Base-by-base conservation (phyloP, 176 grass and related monocot species). In the Chloris gayana region DNA sequence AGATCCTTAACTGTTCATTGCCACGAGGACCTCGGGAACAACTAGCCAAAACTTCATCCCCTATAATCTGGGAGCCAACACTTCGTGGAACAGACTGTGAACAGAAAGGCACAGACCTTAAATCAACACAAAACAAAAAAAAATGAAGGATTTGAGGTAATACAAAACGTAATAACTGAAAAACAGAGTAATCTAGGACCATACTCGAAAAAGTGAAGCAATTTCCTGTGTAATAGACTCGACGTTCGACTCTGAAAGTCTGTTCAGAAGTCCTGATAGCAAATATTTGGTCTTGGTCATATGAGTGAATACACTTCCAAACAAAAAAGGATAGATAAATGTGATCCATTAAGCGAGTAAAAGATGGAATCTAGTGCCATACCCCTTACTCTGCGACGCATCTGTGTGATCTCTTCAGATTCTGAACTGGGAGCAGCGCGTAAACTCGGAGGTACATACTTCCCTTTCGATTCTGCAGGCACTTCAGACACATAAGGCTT, bases 141-240 rank as follows among this genome's bases (percentile, higher is more conserved):
- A 0, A 70, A 53, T 86, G 46, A 8, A 62, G 64, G 9, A 87
- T 27, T 7, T 80, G 57, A 41, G 27, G 29, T 64, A 87, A 21
- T 58, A 71, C 4, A 50, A 87, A 64, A 73, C 10, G 33, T 25
- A 75, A 82, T 39, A 64, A 42, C 54, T 4, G 5, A 84, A 57
- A 89, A 21, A 21, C 15, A 38, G 7, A 50, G 34, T 58, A 11
- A 11, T 64, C 18, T 7, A 81, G 49, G 38, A 72, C 25, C 61
- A 53, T 98, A 94, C 95, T 27, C 81, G 65, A 82, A 86, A 93
- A 73, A 94, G 75, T n/a, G 88, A 58, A 51, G 90, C 84, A 57
- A 98, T 81, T 87, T 98, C 92, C 85, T 91, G 80, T 51, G 95
- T 93, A 85, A 95, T 89, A 60, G 88, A 89, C 82, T 98, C 95